Percentiles rank a stretch among this genome's conserved stretches.
These are phyloP conservation scores for Ustulina deusta DNA, from an alignment of 2,329 filamentous ascomycete species.

Conservation along the genomic window DNA sequence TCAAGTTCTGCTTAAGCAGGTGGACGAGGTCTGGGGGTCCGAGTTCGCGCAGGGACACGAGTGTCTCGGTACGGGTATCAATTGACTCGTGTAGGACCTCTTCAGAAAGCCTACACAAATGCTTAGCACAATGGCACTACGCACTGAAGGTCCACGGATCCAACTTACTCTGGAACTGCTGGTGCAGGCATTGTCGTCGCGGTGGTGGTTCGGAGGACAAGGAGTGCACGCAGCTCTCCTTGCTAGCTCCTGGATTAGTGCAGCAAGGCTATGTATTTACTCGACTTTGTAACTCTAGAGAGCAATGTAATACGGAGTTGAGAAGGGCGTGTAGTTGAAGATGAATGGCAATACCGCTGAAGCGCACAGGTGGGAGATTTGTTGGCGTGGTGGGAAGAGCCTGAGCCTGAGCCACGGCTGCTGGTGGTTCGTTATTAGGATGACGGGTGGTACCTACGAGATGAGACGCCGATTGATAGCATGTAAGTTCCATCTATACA, in stretches of 20 bases:
- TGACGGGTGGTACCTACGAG: conserved; percentile 16
- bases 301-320: conserved; percentile 4
- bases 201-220: conserved; percentile 21
- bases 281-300: neutral
- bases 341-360: conserved; percentile 2
- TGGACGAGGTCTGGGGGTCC: conserved; percentile 97
- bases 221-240: conserved; percentile 37
- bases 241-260: conserved; percentile 26
- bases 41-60: conserved; percentile 87
- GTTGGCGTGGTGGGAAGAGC: conserved; percentile 11
- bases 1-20: conserved; percentile 79
- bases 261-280: conserved; percentile 1
- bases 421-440: conserved; percentile 21
- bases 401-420: neutral
- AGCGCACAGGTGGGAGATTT: conserved; percentile 8
- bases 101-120: conserved; percentile 80
- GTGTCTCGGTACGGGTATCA: conserved; percentile 90
- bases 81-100: conserved; percentile 92
- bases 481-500: conserved; percentile 4
- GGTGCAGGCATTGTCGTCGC: conserved; percentile 49
- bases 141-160: conserved; percentile 5
- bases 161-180: conserved; percentile 52
- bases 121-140: conserved; percentile 24
- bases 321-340: neutral
- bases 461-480: conserved; percentile 15